Base-by-base conservation (phyloP, 495 filamentous ascomycete genomes). In the Collariella sp. region DNA sequence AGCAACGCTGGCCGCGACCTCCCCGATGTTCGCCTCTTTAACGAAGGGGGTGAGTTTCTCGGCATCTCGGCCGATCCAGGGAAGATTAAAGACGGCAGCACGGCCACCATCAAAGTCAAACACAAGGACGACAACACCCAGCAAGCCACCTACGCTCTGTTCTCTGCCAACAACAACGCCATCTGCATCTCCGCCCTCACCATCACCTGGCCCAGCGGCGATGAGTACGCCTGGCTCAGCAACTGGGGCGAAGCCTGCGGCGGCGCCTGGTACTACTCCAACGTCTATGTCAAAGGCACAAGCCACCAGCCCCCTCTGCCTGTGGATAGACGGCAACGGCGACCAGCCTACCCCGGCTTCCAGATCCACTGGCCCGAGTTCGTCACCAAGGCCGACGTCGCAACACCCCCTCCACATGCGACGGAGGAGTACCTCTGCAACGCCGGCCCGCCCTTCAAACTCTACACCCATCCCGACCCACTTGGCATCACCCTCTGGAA, bases 1-100 rank as follows among this genome's bases (percentile, higher is more conserved):
- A 48, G 31, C 54, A 60, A 63, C 33, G 51, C 58, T 1, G 62
- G 62, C 2, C 65, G 67, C 12, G 61, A 66, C 45, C 44, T 65
- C n/a, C 67, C 67, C n/a, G 65, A 67, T 26, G 46, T 70, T 31
- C 58, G 61, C 0, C 55, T 70, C n/a, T 67, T 50, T 50, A 67
- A 70, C 38, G 61, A 67, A 42, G 57, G 29, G 13, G 63, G 62
- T 6, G 56, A 53, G 1, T 67, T 64, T 43, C 16, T 67, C 36
- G 65, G 65, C 26, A 58, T 62, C 11, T 16, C 38, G 0, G 19
- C 26, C 23, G 65, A 62, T 46, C 59, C 65, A 0, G 65, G 65
- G 11, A 36, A 34, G 10, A 46, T 70, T 39, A 10, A 43, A 15
- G 38, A 60, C 31, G 67, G 67, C 4, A 46, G 43, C 10, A 61